Evolutionary conservation across 352 stramenopile species (phyloP), one percentile per base, ranked within the genome.

Genomic region (Phytophthora ohioensis): DNA sequence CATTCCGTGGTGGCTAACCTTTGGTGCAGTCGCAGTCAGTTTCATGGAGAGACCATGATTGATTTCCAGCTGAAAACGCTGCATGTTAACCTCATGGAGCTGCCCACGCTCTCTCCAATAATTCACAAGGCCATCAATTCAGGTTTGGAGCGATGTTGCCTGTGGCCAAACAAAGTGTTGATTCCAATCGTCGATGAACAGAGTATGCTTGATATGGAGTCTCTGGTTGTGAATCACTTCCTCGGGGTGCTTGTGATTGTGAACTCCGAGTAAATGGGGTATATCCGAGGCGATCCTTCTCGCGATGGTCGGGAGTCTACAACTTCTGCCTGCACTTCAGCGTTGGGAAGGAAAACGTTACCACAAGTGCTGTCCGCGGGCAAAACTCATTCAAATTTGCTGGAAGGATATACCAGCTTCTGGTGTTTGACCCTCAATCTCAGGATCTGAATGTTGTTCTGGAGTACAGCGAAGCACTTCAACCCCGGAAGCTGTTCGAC

Each of bases 101-200:
- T 45, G 12, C 39, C 39, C 12, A 12, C 12, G 9, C 12, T 45
- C 39, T 45, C 39, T n/a, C 39, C 12, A 4, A 45, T 15, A 12
- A 12, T 17, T 12, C 39, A 12, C 39, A 45, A 13, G 9, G 39
- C 11, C 0, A 45, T 45, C 12, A 45, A 45, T n/a, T 5, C 5
- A n/a, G 3, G 9, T 45, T 9, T 45, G 5, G 39, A 13, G 12
- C 39, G 6, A n/a, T 12, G 39, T 15, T n/a, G 12, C 39, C n/a
- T 45, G 39, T 45, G 39, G 39, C 39, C 39, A n/a, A 45, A 45
- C 39, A 45, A 45, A 45, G 39, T 45, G 39, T 15, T 48, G 42
- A 48, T 48, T 9, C 42, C n/a, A n/a, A 30, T 48, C 42, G 42
- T 48, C 15, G n/a, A 48, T n/a, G n/a, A 48, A 30, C n/a, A 11